Conservation (phyloP, 2,329 filamentous ascomycete species). For the Penicillium hesseltinei region DNA sequence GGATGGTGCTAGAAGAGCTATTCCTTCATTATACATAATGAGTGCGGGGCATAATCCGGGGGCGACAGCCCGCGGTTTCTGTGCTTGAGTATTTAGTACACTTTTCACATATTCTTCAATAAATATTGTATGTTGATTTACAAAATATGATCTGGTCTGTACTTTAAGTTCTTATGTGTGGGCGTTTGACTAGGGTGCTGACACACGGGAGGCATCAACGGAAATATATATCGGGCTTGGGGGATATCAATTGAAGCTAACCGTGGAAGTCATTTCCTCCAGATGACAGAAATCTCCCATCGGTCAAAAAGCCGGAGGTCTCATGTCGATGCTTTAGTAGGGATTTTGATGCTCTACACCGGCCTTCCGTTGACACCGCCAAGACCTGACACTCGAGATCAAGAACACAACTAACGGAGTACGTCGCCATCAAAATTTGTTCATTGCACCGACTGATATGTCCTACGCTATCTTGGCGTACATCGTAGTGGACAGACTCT, state of each 20-base stretch:
- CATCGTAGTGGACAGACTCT: background rate
- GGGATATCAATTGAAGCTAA: background rate
- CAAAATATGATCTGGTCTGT: background rate
- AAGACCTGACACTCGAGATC: slow-evolving; percentile 1
- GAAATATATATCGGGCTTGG: background rate
- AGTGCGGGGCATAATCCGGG: background rate
- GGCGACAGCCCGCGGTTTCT: background rate
- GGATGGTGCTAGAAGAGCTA: background rate
- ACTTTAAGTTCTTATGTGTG: background rate
- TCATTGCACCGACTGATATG: background rate
- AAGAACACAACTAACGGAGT: slow-evolving; percentile 4
- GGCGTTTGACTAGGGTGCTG: background rate
- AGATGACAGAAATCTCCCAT: background rate
- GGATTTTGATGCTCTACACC: background rate
- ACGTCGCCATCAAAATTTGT: background rate
- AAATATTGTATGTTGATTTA: background rate
- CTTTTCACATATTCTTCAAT: background rate
- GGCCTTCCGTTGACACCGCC: background rate
- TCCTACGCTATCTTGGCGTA: background rate
- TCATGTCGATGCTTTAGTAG: background rate
- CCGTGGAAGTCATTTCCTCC: background rate
- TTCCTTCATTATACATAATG: background rate
- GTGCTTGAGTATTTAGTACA: too few species aligned
- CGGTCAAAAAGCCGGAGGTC: too few species aligned
- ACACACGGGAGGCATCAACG: background rate